Percentiles rank a stretch among this genome's conserved stretches.
phyloP scores from a whole-genome alignment of 2,329 filamentous ascomycete genomes.

The Verticillium isaacii region DNA sequence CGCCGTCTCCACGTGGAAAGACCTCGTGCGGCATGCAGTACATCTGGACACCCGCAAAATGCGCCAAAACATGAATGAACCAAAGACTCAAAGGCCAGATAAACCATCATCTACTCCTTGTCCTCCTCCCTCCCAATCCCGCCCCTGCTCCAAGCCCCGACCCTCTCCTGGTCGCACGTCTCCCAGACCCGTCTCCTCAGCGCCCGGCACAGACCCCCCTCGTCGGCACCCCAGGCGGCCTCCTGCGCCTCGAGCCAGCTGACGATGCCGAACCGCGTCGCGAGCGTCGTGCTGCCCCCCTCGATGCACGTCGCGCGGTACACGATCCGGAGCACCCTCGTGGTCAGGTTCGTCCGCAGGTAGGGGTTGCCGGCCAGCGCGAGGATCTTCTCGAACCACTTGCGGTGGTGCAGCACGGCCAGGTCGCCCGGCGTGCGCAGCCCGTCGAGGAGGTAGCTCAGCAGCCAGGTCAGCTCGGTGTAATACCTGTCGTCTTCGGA shows the following conservation, averaged over 20 bases:
- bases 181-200: conserved; percentile 57
- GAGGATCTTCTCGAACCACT: conserved; percentile 71
- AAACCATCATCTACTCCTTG: neutral
- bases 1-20: too few species aligned
- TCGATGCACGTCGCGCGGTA: conserved; percentile 63
- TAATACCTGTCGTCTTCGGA: conserved; percentile 69
- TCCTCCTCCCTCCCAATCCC: conserved; percentile 20
- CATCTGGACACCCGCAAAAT: too few species aligned
- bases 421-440: conserved; percentile 57
- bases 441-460: conserved; percentile 65
- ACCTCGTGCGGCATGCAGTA: too few species aligned
- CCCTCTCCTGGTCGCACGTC: conserved; percentile 62
- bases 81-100: neutral
- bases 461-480: conserved; percentile 69
- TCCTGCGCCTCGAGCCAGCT: conserved; percentile 68
- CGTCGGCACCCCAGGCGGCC: conserved; percentile 31
- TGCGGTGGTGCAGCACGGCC: conserved; percentile 53
- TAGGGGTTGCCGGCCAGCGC: conserved; percentile 64
- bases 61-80: neutral
- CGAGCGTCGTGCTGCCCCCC: conserved; percentile 72
- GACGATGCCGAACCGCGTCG: conserved; percentile 70
- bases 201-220: conserved; percentile 43
- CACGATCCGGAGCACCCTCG: conserved; percentile 56
- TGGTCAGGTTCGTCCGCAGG: conserved; percentile 53
- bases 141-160: conserved; percentile 61